Evolutionary conservation across 352 stramenopile species (phyloP).

Genomic region (Halophytophthora polymorphica): DNA sequence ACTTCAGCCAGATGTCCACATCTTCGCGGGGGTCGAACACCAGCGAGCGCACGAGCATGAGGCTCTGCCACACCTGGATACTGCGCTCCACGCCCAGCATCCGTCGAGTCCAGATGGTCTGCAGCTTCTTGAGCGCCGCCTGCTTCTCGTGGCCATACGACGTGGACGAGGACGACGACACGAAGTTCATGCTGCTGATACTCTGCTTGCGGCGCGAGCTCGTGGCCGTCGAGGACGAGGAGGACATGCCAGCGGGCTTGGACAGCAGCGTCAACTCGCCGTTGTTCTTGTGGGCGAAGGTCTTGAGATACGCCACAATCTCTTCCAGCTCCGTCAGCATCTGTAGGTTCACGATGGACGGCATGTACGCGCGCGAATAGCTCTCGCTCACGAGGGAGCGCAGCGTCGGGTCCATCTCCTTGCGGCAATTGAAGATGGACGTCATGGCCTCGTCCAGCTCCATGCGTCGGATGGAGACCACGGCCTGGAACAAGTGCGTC

Average conservation of each 20-base stretch:
- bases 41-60: conserved; percentile 95
- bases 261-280: conserved; percentile 73
- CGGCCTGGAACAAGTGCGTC: conserved; percentile 81
- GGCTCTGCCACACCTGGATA: conserved; percentile 92
- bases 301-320: conserved; percentile 83
- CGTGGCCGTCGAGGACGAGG: conserved; percentile 22
- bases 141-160: conserved; percentile 76
- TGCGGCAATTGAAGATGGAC: conserved; percentile 92
- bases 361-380: conserved; percentile 96
- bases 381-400: conserved; percentile 96
- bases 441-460: conserved; percentile 91
- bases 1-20: conserved; percentile 93
- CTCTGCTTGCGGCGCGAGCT: conserved; percentile 60
- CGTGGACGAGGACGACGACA: conserved; percentile 66
- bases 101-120: conserved; percentile 82
- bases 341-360: conserved; percentile 97
- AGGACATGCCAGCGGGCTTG: conserved; percentile 20
- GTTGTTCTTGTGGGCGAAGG: conserved; percentile 76
- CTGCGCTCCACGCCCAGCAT: conserved; percentile 94
- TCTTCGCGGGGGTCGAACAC: conserved; percentile 90
- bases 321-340: conserved; percentile 96
- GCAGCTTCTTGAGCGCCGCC: conserved; percentile 65
- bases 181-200: conserved; percentile 80
- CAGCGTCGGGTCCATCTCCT: conserved; percentile 96
- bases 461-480: conserved; percentile 94